Base-by-base conservation (phyloP, 2,329 filamentous ascomycete species). In the Verticillium isaacii region DNA sequence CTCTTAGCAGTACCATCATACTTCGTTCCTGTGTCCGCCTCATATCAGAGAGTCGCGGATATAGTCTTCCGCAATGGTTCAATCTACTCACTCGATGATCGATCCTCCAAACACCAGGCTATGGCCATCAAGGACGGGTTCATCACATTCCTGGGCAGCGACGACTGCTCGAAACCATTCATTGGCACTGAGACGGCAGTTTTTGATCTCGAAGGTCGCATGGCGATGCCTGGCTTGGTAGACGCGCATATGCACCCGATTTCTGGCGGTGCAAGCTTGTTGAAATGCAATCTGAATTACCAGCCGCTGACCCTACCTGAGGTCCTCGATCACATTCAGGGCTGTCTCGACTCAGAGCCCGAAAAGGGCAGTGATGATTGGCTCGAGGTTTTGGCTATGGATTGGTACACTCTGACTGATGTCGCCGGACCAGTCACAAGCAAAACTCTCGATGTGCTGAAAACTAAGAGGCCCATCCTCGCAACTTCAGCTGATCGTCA, bases 141-240 rank as follows among this genome's bases (percentile, higher is more conserved):
- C 37, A 69, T 71, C 15, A 61, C 66, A 25, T 70, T 65, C 29
- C 58, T 67, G 0, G 69, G 69, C 11, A 61, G 54, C 56, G 61
- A 68, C 39, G 64, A 65, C 14, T 61, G 58, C 5, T 61, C 63
- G 9, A 63, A 66, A 34, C 50, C 58, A 0, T 69, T 66, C n/a
- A 69, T 71, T 32, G 69, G 68, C 14, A 63, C 64, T 7, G 60
- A 65, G 6, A 71, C 69, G 32, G 66, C 65, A 9, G 65, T 71
- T 3, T 57, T 71, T 25, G 64, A 71, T 45, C 69, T 71, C 12
- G 45, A 69, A 19, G 69, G 69, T 12, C 67, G 66, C 37, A 71
- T 71, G 69, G 68, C 67, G n/a, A 71, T 71, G 69, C 69, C 69
- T 4, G 69, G 69, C 7, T 64, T 71, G 45, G 62, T 71, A 12